phyloP scores from a whole-genome alignment of 1,284 basidiomycete genomes.

The Coniferiporia weirii region DNA sequence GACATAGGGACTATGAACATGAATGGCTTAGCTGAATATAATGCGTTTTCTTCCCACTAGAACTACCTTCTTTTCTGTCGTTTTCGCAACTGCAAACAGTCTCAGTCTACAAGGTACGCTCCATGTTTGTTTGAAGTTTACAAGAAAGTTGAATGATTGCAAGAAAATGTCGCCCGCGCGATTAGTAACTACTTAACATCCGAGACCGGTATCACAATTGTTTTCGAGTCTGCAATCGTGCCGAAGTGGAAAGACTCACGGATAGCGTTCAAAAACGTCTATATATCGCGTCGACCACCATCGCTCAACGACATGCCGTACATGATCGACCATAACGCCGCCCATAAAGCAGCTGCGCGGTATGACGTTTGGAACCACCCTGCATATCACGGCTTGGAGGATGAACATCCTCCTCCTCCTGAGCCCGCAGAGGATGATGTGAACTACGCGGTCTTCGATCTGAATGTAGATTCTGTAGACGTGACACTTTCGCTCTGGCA shows the following conservation, averaged over 20 bases:
- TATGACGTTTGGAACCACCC: slow-evolving; percentile 76
- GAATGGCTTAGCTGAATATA: neutral
- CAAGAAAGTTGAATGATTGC: neutral
- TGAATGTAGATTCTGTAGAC: slow-evolving; percentile 92
- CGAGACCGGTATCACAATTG: slow-evolving; percentile 90
- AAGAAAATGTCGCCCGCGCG: slow-evolving; percentile 83
- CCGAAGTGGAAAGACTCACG: slow-evolving; percentile 96
- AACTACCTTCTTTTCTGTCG: slow-evolving; percentile 92
- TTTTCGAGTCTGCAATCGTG: slow-evolving; percentile 97
- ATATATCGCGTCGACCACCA: slow-evolving; percentile 77
- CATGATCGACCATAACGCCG: slow-evolving; percentile 23
- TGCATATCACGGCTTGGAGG: slow-evolving; percentile 51
- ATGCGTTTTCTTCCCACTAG: slow-evolving; percentile 34
- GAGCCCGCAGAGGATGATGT: slow-evolving; percentile 38
- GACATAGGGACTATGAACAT: neutral
- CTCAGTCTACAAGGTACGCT: slow-evolving; percentile 80
- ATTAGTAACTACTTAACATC: slow-evolving; percentile 92
- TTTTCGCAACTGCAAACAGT: slow-evolving; percentile 88
- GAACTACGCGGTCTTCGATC: slow-evolving; percentile 86
- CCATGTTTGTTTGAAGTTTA: slow-evolving; percentile 3
- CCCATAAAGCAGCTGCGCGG: slow-evolving; percentile 54
- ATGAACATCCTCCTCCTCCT: slow-evolving; percentile 44
- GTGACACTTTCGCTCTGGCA: slow-evolving; percentile 90
- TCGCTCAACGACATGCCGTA: slow-evolving; percentile 21
- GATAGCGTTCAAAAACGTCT: slow-evolving; percentile 96